These are phyloP conservation scores for Kodamaea sp. DNA, from an alignment of 1,139 yeast genomes.

Conservation along the genomic window DNA sequence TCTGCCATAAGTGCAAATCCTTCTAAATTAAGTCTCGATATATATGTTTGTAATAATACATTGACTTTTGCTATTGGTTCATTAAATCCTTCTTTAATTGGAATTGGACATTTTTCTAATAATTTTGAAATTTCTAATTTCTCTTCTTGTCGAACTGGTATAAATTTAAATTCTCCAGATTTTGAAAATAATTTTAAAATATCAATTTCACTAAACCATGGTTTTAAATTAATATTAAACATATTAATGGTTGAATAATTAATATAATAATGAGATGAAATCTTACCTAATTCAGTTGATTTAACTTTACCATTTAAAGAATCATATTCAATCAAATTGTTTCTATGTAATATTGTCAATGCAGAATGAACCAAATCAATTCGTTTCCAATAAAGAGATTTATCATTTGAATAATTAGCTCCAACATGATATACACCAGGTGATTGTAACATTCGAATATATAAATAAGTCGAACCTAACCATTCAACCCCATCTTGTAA, in stretches of 20 bases:
- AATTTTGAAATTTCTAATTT: constrained; percentile 69
- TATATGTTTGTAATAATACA: constrained; percentile 77
- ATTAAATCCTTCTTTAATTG: constrained; percentile 66
- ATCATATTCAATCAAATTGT: constrained; percentile 61
- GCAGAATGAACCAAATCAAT: constrained; percentile 77
- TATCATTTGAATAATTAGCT: constrained; percentile 56
- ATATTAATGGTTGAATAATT: constrained; percentile 63
- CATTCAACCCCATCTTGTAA: constrained; percentile 71
- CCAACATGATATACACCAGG: constrained; percentile 79
- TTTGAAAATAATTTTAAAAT: constrained; percentile 70
- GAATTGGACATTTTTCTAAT: constrained; percentile 77
- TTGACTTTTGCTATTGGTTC: constrained; percentile 81
- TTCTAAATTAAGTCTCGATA: constrained; percentile 68
- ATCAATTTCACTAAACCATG: constrained; percentile 69
- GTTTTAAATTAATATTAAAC: constrained; percentile 60
- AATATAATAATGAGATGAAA: constrained; percentile 86
- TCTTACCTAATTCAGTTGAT: constrained; percentile 76
- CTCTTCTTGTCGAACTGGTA: constrained; percentile 87
- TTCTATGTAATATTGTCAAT: constrained; percentile 49
- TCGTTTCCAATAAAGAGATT: constrained; percentile 47
- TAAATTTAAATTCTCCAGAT: constrained; percentile 80
- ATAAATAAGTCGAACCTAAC: constrained; percentile 78
- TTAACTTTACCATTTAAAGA: constrained; percentile 36
- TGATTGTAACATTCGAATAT: constrained; percentile 70
- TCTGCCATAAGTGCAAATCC: constrained; percentile 93